Evolutionary conservation across 768 basidiomycete species (phyloP), one percentile per base, ranked within the genome.

Genomic region (Boletus insuetus): DNA sequence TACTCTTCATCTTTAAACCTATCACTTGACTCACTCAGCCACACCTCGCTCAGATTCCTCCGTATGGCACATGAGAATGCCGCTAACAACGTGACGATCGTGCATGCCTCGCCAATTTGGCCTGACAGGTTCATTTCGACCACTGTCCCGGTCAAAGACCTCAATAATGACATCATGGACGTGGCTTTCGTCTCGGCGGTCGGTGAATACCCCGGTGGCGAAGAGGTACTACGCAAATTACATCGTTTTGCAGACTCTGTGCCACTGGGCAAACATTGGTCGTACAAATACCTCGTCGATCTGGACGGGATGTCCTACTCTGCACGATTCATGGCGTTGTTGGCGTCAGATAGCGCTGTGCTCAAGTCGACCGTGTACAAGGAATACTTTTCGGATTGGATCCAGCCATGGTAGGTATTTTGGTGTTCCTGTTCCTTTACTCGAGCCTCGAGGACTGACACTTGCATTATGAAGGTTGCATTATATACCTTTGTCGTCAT

Each of bases 261-360:
- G 2, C 86, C 88, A 4, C 75, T 98, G 1, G 91, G 91, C 7
- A 80, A 85, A 51, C 88, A 94, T 64, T 98, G 95, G 95, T 77
- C 85, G 55, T 92, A 94, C 77, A 96, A 97, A 74, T 93, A 95
- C 66, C 78, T 96, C 34, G 73, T 95, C 56, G 95, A 98, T 71
- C 72, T 98, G 53, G 95, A 97, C 65, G 95, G 96, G 16, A 95
- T 94, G 90, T 87, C 91, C n/a, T 98, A 98, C 70, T 93, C 89
- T 24, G 95, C 87, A 3, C 80, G 93, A 13, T 94, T 97, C 70
- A 84, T 93, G 80, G 80, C 86, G 1, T 85, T 92, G 65, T 71
- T 94, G 63, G 87, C 86, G 40, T 94, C 89, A 49, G 93, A 96
- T 69, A 92, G 91, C 58, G 91, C 85, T 3, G 91, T 93, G 10